Conservation (phyloP, 306 rosid species). For the Ceratonia siliqua region DNA sequence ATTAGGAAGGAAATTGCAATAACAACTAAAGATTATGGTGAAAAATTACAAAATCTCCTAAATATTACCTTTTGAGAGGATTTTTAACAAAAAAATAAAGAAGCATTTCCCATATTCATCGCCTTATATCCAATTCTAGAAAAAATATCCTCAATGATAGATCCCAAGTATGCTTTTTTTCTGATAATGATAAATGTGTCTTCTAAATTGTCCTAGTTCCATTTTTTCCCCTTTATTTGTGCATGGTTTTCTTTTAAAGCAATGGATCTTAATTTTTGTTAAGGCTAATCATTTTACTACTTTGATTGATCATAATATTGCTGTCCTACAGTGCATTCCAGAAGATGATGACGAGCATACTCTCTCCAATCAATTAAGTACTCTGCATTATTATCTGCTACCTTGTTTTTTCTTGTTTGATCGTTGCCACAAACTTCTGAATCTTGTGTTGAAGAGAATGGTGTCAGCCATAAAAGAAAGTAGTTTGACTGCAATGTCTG, state of each 20-base stretch:
- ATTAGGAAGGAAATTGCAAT: no score
- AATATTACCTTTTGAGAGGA: background rate
- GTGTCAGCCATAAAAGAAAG: constrained; percentile 45
- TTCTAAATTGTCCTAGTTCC: background rate
- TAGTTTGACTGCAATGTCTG: constrained; percentile 30
- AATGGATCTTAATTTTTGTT: background rate
- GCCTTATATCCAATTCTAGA: background rate
- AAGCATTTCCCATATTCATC: background rate
- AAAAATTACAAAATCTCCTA: no score
- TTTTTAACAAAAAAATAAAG: background rate
- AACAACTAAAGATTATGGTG: no score
- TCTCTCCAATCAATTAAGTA: constrained; percentile 30
- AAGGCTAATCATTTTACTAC: background rate
- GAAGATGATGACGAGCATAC: constrained; percentile 39
- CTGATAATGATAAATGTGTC: background rate
- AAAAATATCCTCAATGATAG: background rate
- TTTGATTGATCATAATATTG: constrained; percentile 16
- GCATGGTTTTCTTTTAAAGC: background rate
- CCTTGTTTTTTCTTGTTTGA: constrained; percentile 80
- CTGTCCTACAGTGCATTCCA: constrained; percentile 51
- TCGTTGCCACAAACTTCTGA: constrained; percentile 60
- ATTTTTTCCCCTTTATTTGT: background rate
- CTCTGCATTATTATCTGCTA: constrained; percentile 45
- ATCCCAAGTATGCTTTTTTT: background rate
- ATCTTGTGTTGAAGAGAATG: constrained; percentile 57